These are phyloP conservation scores for Solanum sejunctum DNA, from an alignment of 257 asterid species.

Conservation along the genomic window DNA sequence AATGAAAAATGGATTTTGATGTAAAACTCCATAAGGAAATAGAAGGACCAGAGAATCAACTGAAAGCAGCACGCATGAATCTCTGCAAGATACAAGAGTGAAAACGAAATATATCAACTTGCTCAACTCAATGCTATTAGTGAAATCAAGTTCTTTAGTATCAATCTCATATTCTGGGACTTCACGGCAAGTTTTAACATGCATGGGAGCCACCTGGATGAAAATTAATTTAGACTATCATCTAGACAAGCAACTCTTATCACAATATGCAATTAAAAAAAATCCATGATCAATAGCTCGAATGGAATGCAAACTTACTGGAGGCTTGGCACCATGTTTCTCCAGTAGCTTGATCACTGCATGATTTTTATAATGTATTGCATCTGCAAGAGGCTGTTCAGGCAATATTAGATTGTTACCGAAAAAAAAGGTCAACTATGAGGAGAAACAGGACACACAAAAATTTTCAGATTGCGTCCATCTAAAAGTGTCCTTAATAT, in stretches of 20 bases:
- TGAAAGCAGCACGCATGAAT: neutral
- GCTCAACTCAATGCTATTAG: constrained; percentile 50
- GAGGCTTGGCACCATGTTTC: constrained; percentile 59
- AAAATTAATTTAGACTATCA: neutral
- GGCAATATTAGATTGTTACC: neutral
- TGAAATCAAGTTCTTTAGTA: constrained; percentile 73
- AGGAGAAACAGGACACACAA: neutral
- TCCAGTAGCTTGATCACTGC: constrained; percentile 69
- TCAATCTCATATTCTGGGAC: constrained; percentile 94
- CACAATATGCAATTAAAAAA: neutral
- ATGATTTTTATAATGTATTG: constrained; percentile 69
- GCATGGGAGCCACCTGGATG: constrained; percentile 77
- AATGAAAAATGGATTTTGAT: neutral
- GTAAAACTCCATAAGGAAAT: neutral
- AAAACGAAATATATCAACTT: constrained; percentile 31
- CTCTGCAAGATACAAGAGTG: neutral
- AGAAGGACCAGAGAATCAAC: neutral
- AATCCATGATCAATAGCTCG: neutral
- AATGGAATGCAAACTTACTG: constrained; percentile 24
- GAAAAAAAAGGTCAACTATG: neutral
- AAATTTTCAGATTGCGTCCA: neutral
- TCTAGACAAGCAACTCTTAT: neutral
- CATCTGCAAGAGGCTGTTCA: constrained; percentile 85
- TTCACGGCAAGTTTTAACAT: constrained; percentile 52
- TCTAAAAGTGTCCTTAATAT: neutral